Base-by-base conservation (phyloP, 805 yeast species). In the Candida broadrunensis region DNA sequence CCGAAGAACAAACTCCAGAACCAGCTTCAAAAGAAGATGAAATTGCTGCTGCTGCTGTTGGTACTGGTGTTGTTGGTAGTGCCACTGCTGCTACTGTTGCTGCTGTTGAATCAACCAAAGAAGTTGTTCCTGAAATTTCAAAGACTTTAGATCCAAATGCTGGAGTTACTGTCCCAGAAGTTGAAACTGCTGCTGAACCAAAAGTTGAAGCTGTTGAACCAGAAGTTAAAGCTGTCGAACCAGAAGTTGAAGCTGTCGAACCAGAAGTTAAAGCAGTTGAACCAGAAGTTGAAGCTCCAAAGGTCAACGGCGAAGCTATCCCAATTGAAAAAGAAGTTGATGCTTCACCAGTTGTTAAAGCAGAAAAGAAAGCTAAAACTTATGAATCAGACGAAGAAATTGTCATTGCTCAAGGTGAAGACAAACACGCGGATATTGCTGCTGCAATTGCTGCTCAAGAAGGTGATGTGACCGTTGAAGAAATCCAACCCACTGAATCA, bases 401-500 rank as follows among this genome's bases (percentile, higher is more conserved):
- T 37, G 56, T 69, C 37, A 55, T 67, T 36, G 69, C 73, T n/a
- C 63, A 61, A 37, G 74, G 73, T 20, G 56, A 54, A 3, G 41
- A 40, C 19, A 52, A 56, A 34, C 43, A 45, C 33, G 49, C 56
- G 29, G 64, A 60, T 24, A 54, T 65, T 37, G 67, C 59, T 41
- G 58, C 63, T 35, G 65, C 61, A 33, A 55, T 67, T 37, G 56
- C 54, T 30, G 68, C 70, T 35, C 54, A 56, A 39, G 69, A 58
- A 47, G 59, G 59, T 25, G 65, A 61, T 32, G 67, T 63, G 13
- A 56, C 63, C 21, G 58, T 69, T 30, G 74, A 69, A 53, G 72
- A 70, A 51, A 61, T 70, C 49, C 54, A 66, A 49, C 74, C 74
- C 16, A 63, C 70, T 27, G 61, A 55, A 23, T 57, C 66, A 21